Percentiles rank a stretch among this genome's conserved stretches.
Evolutionary conservation across 371 early-diverging fungal species (phyloP).

Genomic region (Rhizopus sp.): DNA sequence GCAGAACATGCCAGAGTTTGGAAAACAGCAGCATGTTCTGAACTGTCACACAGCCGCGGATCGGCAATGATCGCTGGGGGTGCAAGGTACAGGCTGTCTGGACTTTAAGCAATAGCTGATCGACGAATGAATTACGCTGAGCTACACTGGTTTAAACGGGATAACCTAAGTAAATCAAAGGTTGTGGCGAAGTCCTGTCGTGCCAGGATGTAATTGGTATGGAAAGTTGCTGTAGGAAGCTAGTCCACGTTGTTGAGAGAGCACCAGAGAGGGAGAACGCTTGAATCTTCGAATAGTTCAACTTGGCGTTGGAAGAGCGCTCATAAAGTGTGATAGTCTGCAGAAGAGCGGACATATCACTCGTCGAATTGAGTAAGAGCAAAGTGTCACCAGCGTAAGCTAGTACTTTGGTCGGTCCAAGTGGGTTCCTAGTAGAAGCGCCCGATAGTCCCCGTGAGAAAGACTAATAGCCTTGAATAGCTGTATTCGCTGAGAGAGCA

Average conservation of each 20-base stretch:
- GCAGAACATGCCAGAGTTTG: slow-evolving; percentile 7
- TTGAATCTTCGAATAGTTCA: slow-evolving; percentile 7
- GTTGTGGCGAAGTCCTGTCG: slow-evolving; percentile 3
- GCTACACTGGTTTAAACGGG: slow-evolving; percentile 3
- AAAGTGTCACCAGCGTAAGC: slow-evolving; percentile 16
- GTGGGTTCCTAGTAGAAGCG: too few species aligned
- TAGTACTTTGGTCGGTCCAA: neutral
- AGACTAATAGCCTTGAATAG: too few species aligned
- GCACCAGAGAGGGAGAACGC: slow-evolving; percentile 13
- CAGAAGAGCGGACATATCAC: slow-evolving; percentile 4
- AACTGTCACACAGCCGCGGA: neutral
- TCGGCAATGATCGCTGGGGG: neutral
- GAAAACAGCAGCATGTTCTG: neutral
- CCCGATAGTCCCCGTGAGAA: too few species aligned
- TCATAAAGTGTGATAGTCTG: neutral
- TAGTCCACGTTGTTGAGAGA: neutral
- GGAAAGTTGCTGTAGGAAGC: neutral
- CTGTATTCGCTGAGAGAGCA: too few species aligned
- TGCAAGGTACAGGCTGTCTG: slow-evolving; percentile 9
- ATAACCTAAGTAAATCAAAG: slow-evolving; percentile 13
- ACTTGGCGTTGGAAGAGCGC: slow-evolving; percentile 5
- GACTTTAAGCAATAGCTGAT: slow-evolving; percentile 11
- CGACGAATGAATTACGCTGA: slow-evolving; percentile 13
- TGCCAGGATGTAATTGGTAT: slow-evolving; percentile 12
- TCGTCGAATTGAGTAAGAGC: neutral